Evolutionary conservation across 139 green algal genomes (phyloP).

Genomic region (Closterium sp.): DNA sequence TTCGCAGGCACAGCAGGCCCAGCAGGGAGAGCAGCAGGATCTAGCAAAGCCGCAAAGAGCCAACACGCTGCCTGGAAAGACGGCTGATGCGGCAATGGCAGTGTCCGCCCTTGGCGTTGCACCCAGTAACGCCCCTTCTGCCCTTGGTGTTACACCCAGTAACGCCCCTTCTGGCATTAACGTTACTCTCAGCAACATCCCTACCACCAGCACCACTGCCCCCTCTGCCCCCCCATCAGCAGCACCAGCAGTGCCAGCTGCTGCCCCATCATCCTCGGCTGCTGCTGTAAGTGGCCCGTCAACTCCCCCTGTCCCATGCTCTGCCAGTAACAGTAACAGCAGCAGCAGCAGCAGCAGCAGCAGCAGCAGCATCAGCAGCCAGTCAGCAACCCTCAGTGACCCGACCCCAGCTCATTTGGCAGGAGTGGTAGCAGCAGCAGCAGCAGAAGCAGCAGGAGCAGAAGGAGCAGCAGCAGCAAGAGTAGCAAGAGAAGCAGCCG

Average conservation of each 20-base stretch:
- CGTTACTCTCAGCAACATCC: too few relatives aligned
- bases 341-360: neutral
- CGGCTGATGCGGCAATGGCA: neutral
- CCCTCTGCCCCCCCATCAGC: neutral
- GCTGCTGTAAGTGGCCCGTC: neutral
- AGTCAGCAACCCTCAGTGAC: neutral
- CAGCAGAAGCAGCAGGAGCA: neutral
- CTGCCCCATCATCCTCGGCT: neutral
- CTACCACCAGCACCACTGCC: too few relatives aligned
- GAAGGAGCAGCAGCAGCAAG: neutral
- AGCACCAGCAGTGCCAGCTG: neutral
- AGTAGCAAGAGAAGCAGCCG: neutral
- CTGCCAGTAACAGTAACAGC: neutral
- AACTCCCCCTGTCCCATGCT: neutral
- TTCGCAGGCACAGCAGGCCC: neutral
- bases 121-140: neutral
- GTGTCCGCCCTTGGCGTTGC: neutral
- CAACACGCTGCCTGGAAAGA: neutral
- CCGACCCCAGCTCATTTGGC: neutral
- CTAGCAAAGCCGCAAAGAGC: constrained; percentile 34
- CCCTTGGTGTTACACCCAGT: too few relatives aligned
- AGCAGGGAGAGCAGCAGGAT: constrained; percentile 57
- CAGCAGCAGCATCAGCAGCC: neutral
- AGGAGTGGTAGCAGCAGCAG: neutral
- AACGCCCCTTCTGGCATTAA: too few relatives aligned